A percentile compares a stretch with the other conserved stretches of the same genome.
These are phyloP conservation scores for Nakazawaea wyomingensis DNA, from an alignment of 805 yeast species.

Conservation along the genomic window DNA sequence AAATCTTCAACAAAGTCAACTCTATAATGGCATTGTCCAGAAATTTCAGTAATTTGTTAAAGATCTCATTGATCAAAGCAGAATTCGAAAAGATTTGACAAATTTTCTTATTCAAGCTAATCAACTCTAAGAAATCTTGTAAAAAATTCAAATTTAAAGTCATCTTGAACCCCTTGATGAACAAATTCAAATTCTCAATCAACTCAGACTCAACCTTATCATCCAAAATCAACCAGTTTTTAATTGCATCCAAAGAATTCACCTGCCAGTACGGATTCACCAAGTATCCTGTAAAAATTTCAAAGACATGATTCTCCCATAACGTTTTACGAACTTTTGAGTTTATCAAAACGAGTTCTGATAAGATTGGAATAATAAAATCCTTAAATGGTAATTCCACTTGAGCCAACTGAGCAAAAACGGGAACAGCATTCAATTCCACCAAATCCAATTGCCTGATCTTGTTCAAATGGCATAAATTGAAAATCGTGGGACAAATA, in stretches of 20 bases:
- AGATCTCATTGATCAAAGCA: background rate
- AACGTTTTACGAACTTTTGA: slow-evolving; percentile 26
- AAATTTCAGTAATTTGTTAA: background rate
- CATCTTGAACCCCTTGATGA: slow-evolving; percentile 6
- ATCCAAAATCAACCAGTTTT: slow-evolving; percentile 12
- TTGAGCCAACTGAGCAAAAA: slow-evolving; percentile 28
- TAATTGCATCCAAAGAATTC: slow-evolving; percentile 38
- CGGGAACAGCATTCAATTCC: slow-evolving; percentile 34
- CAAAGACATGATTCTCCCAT: slow-evolving; percentile 25
- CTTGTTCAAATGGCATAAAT: slow-evolving; percentile 39
- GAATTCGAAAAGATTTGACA: background rate
- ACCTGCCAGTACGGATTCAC: slow-evolving; percentile 44
- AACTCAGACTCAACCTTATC: background rate
- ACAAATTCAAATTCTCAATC: background rate
- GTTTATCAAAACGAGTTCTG: slow-evolving; percentile 38
- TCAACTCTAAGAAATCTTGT: slow-evolving; percentile 7
- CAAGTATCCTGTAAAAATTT: slow-evolving; percentile 27
- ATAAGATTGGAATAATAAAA: slow-evolving; percentile 37
- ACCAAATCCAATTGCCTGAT: slow-evolving; percentile 32
- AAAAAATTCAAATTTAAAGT: slow-evolving; percentile 4
- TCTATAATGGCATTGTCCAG: slow-evolving; percentile 7
- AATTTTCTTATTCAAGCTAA: slow-evolving; percentile 1
- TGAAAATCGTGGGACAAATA: slow-evolving; percentile 37
- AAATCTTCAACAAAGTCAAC: slow-evolving; percentile 6
- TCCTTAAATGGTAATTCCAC: slow-evolving; percentile 41